These are phyloP conservation scores for Leptosphaerulina australis DNA, from an alignment of 2,329 filamentous ascomycete species.

Conservation along the genomic window DNA sequence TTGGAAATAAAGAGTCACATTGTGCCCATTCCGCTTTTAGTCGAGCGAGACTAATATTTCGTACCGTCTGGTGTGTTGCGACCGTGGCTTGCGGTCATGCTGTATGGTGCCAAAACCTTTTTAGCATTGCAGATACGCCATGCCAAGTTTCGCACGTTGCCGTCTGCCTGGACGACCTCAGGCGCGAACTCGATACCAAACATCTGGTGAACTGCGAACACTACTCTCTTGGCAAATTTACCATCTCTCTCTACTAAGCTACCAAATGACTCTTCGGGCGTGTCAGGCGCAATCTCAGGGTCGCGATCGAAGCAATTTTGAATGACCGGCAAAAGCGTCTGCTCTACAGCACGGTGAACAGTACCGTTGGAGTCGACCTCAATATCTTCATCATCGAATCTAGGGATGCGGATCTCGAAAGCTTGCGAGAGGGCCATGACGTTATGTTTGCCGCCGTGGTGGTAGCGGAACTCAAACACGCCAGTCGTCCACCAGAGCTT, in stretches of 20 bases:
- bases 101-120: conserved; percentile 73
- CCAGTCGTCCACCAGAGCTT: conserved; percentile 98
- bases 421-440: conserved; percentile 94
- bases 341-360: conserved; percentile 74
- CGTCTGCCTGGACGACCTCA: conserved; percentile 89
- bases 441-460: conserved; percentile 89
- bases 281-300: conserved; percentile 84
- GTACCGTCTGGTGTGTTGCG: conserved; percentile 41
- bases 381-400: conserved; percentile 76
- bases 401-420: conserved; percentile 85
- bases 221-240: conserved; percentile 87
- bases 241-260: conserved; percentile 82
- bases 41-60: conserved; percentile 7
- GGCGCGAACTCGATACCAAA: conserved; percentile 95
- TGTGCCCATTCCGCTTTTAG: too few species aligned
- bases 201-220: conserved; percentile 95
- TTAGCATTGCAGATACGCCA: conserved; percentile 97
- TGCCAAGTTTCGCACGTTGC: conserved; percentile 85
- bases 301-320: conserved; percentile 93
- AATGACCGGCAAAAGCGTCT: conserved; percentile 78
- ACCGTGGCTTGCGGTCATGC: conserved; percentile 55
- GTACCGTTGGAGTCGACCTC: conserved; percentile 64
- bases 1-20: too few species aligned
- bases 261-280: conserved; percentile 81
- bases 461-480: conserved; percentile 95